Percentiles rank a stretch among this genome's conserved stretches.
phyloP scores from a whole-genome alignment of 768 basidiomycete genomes.

The Hydnum rufescens region DNA sequence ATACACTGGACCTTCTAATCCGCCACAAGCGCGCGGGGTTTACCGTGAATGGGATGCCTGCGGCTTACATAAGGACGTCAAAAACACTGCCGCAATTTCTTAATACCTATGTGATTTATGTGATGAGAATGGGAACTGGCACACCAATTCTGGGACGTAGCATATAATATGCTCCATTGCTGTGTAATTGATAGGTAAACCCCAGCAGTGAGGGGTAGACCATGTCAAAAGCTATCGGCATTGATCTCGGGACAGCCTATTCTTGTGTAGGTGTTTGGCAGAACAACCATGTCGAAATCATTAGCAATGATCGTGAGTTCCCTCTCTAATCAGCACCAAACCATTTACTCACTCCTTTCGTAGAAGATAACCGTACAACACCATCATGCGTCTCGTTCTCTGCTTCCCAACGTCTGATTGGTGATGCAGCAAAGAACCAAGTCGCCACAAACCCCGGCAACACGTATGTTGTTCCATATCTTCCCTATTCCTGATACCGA shows the following conservation, averaged over 20 bases:
- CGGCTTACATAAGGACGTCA: no score
- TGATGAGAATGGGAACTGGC: no score
- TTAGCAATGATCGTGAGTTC: constrained; percentile 2
- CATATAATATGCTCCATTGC: no score
- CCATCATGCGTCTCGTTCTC: constrained; percentile 43
- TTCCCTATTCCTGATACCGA: background rate
- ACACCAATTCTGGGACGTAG: no score
- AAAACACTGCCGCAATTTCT: no score
- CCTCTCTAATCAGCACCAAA: background rate
- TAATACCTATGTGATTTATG: no score
- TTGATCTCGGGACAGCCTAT: constrained; percentile 15
- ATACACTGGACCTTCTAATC: no score
- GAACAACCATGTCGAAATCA: constrained; percentile 2
- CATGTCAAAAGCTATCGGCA: constrained; percentile 17
- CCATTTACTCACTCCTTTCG: background rate
- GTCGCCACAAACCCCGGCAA: constrained; percentile 30
- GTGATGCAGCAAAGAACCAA: constrained; percentile 32
- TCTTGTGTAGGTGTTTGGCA: no score
- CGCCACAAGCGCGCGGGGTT: no score
- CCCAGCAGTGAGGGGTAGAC: no score
- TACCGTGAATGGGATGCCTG: no score
- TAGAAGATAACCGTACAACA: constrained; percentile 38
- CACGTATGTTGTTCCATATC: constrained; percentile 5
- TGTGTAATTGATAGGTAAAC: no score
- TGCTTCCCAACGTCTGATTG: constrained; percentile 37